Base-by-base conservation (phyloP, 306 rosid genomes). In the Gleditsia sinensis region DNA sequence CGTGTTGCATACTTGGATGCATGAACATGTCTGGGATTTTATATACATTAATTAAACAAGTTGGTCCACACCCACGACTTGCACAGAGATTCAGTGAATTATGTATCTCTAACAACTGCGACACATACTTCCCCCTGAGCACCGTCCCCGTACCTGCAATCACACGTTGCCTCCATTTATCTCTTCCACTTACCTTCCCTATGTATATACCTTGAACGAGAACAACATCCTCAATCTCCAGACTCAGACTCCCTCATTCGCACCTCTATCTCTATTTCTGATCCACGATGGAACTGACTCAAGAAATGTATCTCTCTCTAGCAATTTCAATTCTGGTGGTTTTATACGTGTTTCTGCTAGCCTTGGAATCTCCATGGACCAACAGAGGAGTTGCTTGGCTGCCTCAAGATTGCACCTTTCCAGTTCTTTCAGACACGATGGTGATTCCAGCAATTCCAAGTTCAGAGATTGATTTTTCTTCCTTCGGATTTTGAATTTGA, bases 361-460 rank as follows among this genome's bases (percentile, higher is more conserved):
- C 69, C 50, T 24, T 81, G 45, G 85, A 81, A 37, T 81, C 85
- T 20, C 46, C 54, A 23, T 80, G 84, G 84, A 80, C 10, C 67
- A 75, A 80, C 67, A 34, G 21, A 37, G 81, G 71, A 7, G 9
- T 65, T n/a, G 36, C 61, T 48, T 76, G 39, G 53, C 39, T 76
- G 61, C 59, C 63, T 4, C 82, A 65, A 48, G 75, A 80, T 69
- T 54, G 55, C 48, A 61, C 7, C 69, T 75, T 80, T 30, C 71
- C 80, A 0, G 6, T 53, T 61, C 72, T 55, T 28, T 43, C 77
- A 21, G 60, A 74, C 3, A 50, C 12, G 19, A 7, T 48, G 59
- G 67, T 9, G 45, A 62, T 42, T 16, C 54, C 25, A 13, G 24
- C 11, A 16, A 25, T 56, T 39, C 74, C 55, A 68, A 58, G 59